Percentiles rank a stretch among this genome's conserved stretches.
Evolutionary conservation across 2,329 filamentous ascomycete genomes (phyloP).

Genomic region (Emericellopsis cladophorae): DNA sequence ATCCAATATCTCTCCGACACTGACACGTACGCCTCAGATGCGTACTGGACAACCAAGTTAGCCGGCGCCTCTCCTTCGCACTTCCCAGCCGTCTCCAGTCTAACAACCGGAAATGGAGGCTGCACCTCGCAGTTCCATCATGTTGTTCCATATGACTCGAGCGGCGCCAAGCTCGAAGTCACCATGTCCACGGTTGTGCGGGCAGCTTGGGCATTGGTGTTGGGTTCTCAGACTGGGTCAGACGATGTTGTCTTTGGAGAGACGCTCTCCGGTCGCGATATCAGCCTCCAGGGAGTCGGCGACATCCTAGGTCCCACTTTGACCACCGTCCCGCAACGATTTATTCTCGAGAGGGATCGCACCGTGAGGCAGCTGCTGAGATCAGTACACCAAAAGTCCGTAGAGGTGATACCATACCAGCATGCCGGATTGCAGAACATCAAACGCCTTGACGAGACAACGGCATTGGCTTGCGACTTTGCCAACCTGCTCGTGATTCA

Average conservation of each 20-base stretch:
- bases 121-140: background rate
- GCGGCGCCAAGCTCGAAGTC: constrained; percentile 9
- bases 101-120: background rate
- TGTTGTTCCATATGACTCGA: background rate
- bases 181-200: constrained; percentile 8
- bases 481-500: constrained; percentile 8
- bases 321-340: background rate
- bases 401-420: constrained; percentile 6
- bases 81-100: background rate
- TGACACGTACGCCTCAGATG: background rate
- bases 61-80: background rate
- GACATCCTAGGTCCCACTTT: constrained; percentile 23
- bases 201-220: constrained; percentile 1
- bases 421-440: constrained; percentile 10
- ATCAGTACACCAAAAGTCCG: background rate
- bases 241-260: constrained; percentile 10
- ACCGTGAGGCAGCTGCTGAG: background rate
- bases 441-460: constrained; percentile 3
- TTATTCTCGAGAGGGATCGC: background rate
- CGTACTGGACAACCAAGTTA: background rate
- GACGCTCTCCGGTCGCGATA: constrained; percentile 37
- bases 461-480: constrained; percentile 6
- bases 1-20: constrained; percentile 24
- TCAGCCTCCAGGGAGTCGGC: constrained; percentile 26
- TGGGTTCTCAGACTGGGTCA: background rate